These are phyloP conservation scores for Scedosporium apiospermum DNA, from an alignment of 2,329 filamentous ascomycete species.

Conservation along the genomic window DNA sequence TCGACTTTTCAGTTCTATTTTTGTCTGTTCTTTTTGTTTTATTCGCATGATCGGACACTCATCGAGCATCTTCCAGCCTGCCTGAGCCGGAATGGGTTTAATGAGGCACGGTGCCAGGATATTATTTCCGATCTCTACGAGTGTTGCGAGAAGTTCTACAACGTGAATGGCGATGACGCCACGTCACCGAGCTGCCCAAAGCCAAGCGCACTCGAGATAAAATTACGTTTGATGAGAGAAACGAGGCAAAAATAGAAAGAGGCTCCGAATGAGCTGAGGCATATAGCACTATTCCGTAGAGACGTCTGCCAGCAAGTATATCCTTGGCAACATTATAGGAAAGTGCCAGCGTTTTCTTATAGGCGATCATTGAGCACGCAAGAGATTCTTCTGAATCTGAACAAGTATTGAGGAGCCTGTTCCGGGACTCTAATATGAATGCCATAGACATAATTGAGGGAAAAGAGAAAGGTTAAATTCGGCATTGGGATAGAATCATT, in stretches of 20 bases:
- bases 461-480: constrained; percentile 30
- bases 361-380: constrained; percentile 97
- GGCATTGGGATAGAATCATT: not conserved
- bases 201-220: constrained; percentile 56
- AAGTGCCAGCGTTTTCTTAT: constrained; percentile 64
- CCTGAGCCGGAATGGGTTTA: constrained; percentile 71
- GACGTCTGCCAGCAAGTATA: constrained; percentile 31
- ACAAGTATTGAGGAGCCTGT: constrained; percentile 84
- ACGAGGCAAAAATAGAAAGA: not conserved
- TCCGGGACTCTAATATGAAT: constrained; percentile 99
- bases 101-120: constrained; percentile 72
- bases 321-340: constrained; percentile 54
- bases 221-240: not conserved
- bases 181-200: constrained; percentile 79
- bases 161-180: constrained; percentile 65
- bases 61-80: constrained; percentile 49
- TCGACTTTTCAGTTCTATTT: not conserved
- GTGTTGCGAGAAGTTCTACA: constrained; percentile 86
- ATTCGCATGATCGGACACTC: too few species aligned
- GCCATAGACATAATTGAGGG: constrained; percentile 68
- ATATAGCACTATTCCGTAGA: constrained; percentile 11
- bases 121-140: constrained; percentile 82
- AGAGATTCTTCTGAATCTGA: constrained; percentile 76
- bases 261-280: not conserved
- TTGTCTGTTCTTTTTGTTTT: not conserved